These are phyloP conservation scores for Tricholomella constricta DNA, from an alignment of 768 basidiomycete species.

Conservation along the genomic window DNA sequence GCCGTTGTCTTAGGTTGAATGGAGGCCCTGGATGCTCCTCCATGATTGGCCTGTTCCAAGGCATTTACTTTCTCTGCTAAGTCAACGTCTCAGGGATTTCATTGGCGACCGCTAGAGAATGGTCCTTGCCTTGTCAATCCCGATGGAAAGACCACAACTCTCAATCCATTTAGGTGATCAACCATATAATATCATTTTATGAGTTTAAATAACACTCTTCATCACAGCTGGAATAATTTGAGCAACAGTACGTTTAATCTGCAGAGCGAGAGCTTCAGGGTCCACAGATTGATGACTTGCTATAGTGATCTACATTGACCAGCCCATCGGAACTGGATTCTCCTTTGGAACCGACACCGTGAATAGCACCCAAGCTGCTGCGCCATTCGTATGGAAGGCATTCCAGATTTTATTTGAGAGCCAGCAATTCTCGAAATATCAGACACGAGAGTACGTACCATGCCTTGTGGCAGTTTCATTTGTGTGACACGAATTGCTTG, in stretches of 20 bases:
- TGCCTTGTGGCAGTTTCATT: neutral
- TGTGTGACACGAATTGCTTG: neutral
- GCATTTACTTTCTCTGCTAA: slow-evolving; percentile 25
- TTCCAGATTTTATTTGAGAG: slow-evolving; percentile 68
- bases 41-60: slow-evolving; percentile 70
- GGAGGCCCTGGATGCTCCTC: slow-evolving; percentile 66
- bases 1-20: slow-evolving; percentile 46
- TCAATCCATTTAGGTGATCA: slow-evolving; percentile 61
- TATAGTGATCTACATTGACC: slow-evolving; percentile 70
- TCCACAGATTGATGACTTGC: too few relatives aligned
- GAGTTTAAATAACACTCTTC: neutral
- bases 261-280: too few relatives aligned
- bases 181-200: neutral
- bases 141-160: slow-evolving; percentile 49
- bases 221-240: slow-evolving; percentile 62
- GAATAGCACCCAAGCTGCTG: slow-evolving; percentile 59
- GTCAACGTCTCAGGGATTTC: too few relatives aligned
- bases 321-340: slow-evolving; percentile 68
- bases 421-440: slow-evolving; percentile 48
- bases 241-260: slow-evolving; percentile 58
- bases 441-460: slow-evolving; percentile 50
- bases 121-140: slow-evolving; percentile 64
- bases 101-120: slow-evolving; percentile 43
- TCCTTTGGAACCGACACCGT: slow-evolving; percentile 58
- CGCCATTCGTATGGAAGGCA: slow-evolving; percentile 59